Conservation (phyloP, 108 stramenopile genomes). For the Chaetoceros tenuissimus region DNA sequence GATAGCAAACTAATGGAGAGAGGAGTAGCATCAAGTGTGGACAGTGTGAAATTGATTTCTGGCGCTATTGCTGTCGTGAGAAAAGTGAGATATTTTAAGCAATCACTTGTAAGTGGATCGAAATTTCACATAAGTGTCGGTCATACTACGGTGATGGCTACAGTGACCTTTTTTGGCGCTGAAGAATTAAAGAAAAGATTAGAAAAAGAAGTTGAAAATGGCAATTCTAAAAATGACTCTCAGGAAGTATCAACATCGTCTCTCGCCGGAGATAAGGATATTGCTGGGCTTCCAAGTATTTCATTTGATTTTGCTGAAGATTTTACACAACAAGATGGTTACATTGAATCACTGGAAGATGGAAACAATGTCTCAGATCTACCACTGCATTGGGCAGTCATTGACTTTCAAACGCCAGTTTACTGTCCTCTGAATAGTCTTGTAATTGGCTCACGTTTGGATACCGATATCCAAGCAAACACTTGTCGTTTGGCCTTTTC, state of each 20-base stretch:
- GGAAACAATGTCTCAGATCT: slow-evolving; percentile 1
- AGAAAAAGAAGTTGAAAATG: background rate
- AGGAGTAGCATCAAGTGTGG: slow-evolving; percentile 81
- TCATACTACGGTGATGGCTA: slow-evolving; percentile 94
- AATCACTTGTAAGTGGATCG: slow-evolving; percentile 37
- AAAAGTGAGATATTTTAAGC: slow-evolving; percentile 80
- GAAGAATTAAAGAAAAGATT: slow-evolving; percentile 35
- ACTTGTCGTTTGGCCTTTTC: slow-evolving; percentile 90
- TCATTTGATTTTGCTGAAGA: slow-evolving; percentile 75
- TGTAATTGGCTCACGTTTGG: slow-evolving; percentile 90
- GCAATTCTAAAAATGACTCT: slow-evolving; percentile 7
- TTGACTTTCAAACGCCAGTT: slow-evolving; percentile 87
- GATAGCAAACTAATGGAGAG: slow-evolving; percentile 88
- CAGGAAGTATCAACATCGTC: slow-evolving; percentile 20
- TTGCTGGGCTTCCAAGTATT: slow-evolving; percentile 65
- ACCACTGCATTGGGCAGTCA: slow-evolving; percentile 86
- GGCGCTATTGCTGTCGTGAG: slow-evolving; percentile 84
- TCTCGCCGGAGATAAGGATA: slow-evolving; percentile 69
- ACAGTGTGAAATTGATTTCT: slow-evolving; percentile 60
- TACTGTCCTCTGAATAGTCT: slow-evolving; percentile 78
- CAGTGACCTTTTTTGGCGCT: slow-evolving; percentile 95
- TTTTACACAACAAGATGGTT: slow-evolving; percentile 72
- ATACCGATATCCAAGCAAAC: slow-evolving; percentile 53
- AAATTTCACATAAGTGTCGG: slow-evolving; percentile 94
- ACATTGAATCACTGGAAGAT: slow-evolving; percentile 42